Conservation (phyloP, 1,284 basidiomycete genomes). For the Flammula alnicola region DNA sequence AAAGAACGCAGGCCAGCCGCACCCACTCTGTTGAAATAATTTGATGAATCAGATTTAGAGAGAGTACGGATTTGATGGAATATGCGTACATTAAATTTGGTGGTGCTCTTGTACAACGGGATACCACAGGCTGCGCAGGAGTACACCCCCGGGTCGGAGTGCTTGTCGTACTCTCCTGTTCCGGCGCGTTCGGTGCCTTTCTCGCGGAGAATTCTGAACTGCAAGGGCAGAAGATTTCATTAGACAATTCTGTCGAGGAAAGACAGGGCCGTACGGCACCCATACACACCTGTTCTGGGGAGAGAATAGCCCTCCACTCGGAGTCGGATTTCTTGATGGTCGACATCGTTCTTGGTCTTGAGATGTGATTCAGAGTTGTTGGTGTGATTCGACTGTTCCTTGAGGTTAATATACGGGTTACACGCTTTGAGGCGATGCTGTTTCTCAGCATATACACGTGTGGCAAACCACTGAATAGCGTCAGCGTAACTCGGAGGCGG, state of each 20-base stretch:
- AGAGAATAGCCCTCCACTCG: constrained; percentile 89
- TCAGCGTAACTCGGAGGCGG: no score
- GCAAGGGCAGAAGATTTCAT: no score
- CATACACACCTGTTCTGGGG: constrained; percentile 75
- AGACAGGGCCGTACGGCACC: not conserved
- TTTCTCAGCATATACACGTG: constrained; percentile 19
- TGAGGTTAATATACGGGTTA: constrained; percentile 18
- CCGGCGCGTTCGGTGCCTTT: constrained; percentile 87
- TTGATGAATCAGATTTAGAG: not conserved
- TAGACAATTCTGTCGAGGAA: not conserved
- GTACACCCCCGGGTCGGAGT: constrained; percentile 72
- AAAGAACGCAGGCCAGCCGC: constrained; percentile 98
- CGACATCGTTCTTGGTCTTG: constrained; percentile 39
- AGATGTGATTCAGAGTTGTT: not conserved
- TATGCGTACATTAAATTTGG: constrained; percentile 77
- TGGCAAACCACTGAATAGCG: not conserved
- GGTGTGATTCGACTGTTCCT: constrained; percentile 1
- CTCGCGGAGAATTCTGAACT: constrained; percentile 87
- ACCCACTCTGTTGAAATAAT: constrained; percentile 63
- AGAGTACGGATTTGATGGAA: not conserved
- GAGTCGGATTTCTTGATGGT: constrained; percentile 63
- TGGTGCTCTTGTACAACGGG: constrained; percentile 83
- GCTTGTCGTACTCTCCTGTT: constrained; percentile 81
- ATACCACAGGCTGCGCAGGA: constrained; percentile 72
- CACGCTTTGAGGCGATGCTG: constrained; percentile 20